Conservation (phyloP, 148 eudicot genomes). For the Silene uniflora region DNA sequence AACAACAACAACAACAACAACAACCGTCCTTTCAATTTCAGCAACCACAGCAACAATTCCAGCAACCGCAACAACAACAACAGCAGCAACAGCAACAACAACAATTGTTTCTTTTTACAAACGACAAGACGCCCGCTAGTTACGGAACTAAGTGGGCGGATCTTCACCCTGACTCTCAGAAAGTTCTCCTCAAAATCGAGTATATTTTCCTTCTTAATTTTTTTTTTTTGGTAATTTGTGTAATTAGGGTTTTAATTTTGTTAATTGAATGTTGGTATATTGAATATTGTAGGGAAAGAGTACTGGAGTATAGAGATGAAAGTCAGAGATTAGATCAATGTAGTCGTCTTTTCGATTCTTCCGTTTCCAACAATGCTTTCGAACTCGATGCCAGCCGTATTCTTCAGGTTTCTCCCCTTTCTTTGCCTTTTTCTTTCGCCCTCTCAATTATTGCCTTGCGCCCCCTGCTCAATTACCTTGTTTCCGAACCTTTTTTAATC, state of each 20-base stretch:
- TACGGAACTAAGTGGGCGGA: constrained; percentile 88
- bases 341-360: constrained; percentile 83
- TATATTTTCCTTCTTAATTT: constrained; percentile 21
- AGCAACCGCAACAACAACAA: constrained; percentile 31
- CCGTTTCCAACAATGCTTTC: constrained; percentile 59
- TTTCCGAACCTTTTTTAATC: too few relatives aligned
- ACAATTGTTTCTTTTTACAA: constrained; percentile 73
- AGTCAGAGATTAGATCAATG: constrained; percentile 91
- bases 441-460: too few relatives aligned
- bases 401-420: constrained; percentile 50
- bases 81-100: constrained; percentile 57
- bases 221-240: background rate
- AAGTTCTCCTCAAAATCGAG: constrained; percentile 77
- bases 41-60: constrained; percentile 24
- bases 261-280: too few relatives aligned
- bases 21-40: constrained; percentile 22
- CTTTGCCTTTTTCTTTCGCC: background rate
- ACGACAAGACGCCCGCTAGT: constrained; percentile 71
- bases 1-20: constrained; percentile 34
- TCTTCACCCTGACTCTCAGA: constrained; percentile 92
- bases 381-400: constrained; percentile 78
- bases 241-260: too few relatives aligned
- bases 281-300: constrained; percentile 48
- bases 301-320: constrained; percentile 82
- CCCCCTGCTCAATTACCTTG: too few relatives aligned